phyloP scores from a whole-genome alignment of 441 rosid genomes.

The Eruca vesicaria region DNA sequence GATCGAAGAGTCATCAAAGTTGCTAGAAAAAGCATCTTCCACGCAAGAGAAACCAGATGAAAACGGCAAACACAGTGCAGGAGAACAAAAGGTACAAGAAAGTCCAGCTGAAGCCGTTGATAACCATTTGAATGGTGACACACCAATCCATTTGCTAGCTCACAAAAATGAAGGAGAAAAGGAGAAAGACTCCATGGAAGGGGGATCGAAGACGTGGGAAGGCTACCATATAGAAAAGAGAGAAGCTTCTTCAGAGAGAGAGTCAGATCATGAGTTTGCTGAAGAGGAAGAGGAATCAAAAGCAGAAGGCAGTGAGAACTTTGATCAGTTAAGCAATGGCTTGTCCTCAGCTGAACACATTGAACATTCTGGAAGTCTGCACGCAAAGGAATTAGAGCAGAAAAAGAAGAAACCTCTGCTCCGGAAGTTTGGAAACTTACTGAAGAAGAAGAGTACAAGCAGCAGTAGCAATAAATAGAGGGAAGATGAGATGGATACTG shows the following conservation, averaged over 20 bases:
- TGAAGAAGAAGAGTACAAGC: conserved; percentile 67
- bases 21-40: conserved; percentile 51
- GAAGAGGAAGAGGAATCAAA: conserved; percentile 75
- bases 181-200: conserved; percentile 51
- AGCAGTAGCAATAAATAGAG: conserved; percentile 50
- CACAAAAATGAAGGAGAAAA: conserved; percentile 33
- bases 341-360: conserved; percentile 47
- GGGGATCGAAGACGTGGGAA: conserved; percentile 79
- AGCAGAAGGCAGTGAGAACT: conserved; percentile 56
- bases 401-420: conserved; percentile 91
- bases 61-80: conserved; percentile 12
- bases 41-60: conserved; percentile 53
- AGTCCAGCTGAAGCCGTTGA: conserved; percentile 39
- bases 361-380: conserved; percentile 50
- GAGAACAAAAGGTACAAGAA: conserved; percentile 39
- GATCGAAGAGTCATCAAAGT: conserved; percentile 62
- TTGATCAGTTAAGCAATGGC: conserved; percentile 58
- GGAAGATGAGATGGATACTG: background rate
- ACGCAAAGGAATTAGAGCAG: conserved; percentile 59
- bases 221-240: conserved; percentile 85
- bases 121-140: conserved; percentile 33
- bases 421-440: conserved; percentile 75
- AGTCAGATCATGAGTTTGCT: conserved; percentile 57
- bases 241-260: conserved; percentile 79
- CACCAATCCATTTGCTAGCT: conserved; percentile 13